Base-by-base conservation (phyloP, 257 asterid genomes). In the Voacanga thouarsii region DNA sequence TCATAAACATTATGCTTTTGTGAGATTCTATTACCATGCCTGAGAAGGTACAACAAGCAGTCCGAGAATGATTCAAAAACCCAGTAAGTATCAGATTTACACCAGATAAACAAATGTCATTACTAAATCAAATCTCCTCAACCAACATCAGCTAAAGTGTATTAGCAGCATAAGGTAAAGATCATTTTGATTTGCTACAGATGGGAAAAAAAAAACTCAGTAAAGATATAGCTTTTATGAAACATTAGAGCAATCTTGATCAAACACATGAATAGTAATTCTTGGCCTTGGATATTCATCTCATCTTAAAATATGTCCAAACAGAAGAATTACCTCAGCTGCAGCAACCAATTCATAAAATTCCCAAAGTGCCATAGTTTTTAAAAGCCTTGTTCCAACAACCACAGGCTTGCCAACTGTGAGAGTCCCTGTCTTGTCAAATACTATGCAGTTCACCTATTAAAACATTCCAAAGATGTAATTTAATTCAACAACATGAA, bases 391-490 rank as follows among this genome's bases (percentile, higher is more conserved):
- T 9, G 88, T 84, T 65, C 65, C 76, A 55, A 89, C 92, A 2
- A 94, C 93, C 77, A 89, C 90, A 4, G 97, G 98, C 89, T 90
- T 90, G 74, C 98, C 97, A 5, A 85, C 77, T 14, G 97, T 93
- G 59, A 93, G 97, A 50, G 98, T 93, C 63, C 97, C 98, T 0
- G 98, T 92, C 81, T 93, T 93, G 90, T 93, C 97, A 53, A 93
- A 93, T 57, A 90, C 88, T 72, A 92, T 86, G 75, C 89, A 86
- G 80, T 86, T 85, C 59, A 92, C 97, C 98, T 94, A 86, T 61
- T 50, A 69, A 65, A 77, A 60, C 26, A 65, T 23, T 6, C 7
- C 33, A 53, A 68, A 72, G 26, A 71, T 60, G 64, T 4, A 50
- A 75, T 56, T 56, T 53, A 53, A 16, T 30, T 12, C 18, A 24